phyloP scores from a whole-genome alignment of 805 yeast genomes.

The Scheffersomyces amazonensis region DNA sequence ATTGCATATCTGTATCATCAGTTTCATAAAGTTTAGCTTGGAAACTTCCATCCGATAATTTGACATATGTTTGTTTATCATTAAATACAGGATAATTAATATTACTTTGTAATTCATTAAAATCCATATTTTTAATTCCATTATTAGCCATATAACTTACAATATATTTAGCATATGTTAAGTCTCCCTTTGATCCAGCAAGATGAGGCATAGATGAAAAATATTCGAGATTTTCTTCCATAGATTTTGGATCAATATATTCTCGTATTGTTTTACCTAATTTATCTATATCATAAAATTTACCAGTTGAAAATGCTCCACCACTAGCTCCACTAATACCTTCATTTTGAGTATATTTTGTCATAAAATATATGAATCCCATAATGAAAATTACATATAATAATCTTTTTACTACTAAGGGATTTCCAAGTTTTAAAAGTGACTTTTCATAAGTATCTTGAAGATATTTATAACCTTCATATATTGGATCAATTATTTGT shows the following conservation, averaged over 20 bases:
- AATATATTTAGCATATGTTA: slow-evolving; percentile 66
- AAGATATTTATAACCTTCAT: slow-evolving; percentile 43
- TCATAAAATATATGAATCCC: slow-evolving; percentile 51
- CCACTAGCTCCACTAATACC: slow-evolving; percentile 38
- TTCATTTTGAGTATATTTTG: slow-evolving; percentile 51
- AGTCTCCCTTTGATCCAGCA: slow-evolving; percentile 86
- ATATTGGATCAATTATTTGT: slow-evolving; percentile 49
- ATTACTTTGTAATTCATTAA: slow-evolving; percentile 50
- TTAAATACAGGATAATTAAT: slow-evolving; percentile 58
- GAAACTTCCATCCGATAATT: slow-evolving; percentile 29
- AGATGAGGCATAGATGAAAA: slow-evolving; percentile 79
- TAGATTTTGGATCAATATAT: slow-evolving; percentile 48
- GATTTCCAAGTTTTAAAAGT: slow-evolving; percentile 75
- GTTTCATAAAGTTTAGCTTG: slow-evolving; percentile 37
- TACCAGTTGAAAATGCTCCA: slow-evolving; percentile 46
- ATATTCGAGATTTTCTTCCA: slow-evolving; percentile 69
- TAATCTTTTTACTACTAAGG: slow-evolving; percentile 75
- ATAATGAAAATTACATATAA: slow-evolving; percentile 68
- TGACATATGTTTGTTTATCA: slow-evolving; percentile 24
- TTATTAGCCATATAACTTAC: slow-evolving; percentile 55
- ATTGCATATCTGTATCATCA: slow-evolving; percentile 29
- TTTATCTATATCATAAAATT: slow-evolving; percentile 58
- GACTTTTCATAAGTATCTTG: slow-evolving; percentile 51
- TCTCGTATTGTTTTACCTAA: slow-evolving; percentile 50
- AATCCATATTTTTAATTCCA: slow-evolving; percentile 52